A percentile compares a stretch with the other conserved stretches of the same genome.
phyloP scores from a whole-genome alignment of 169 alveolate genomes.

The Eimeria sp. region DNA sequence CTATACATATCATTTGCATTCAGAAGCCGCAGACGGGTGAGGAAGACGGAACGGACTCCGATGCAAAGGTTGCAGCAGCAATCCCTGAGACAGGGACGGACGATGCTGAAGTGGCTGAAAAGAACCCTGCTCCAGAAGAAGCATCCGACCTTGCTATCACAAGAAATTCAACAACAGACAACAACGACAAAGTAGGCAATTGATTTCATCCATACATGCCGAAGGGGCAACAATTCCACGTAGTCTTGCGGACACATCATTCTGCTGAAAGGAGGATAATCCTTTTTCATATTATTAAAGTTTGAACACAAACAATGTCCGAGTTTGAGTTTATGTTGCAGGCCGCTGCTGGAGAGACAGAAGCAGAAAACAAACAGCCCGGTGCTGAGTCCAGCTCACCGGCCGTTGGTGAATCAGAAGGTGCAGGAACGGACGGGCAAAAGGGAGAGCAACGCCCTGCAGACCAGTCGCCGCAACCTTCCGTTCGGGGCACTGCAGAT shows the following conservation, averaged over 20 bases:
- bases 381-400: not conserved
- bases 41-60: not conserved
- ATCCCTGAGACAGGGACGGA: not conserved
- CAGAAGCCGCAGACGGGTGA: not conserved
- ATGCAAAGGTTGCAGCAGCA: not conserved
- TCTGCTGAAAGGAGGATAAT: not conserved
- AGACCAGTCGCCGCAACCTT: not conserved
- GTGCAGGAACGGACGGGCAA: not conserved
- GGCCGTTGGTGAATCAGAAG: not conserved
- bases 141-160: not conserved
- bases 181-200: slow-evolving; percentile 82
- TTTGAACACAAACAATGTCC: not conserved
- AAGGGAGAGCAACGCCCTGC: not conserved
- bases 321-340: not conserved
- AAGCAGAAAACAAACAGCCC: not conserved
- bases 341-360: not conserved
- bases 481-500: slow-evolving; percentile 13
- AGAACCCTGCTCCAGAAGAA: not conserved
- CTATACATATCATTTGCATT: not conserved
- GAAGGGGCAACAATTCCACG: not conserved
- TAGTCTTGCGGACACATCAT: not conserved
- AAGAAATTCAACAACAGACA: slow-evolving; percentile 74
- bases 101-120: not conserved
- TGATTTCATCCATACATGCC: not conserved
- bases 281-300: not conserved